A percentile compares a stretch with the other conserved stretches of the same genome.
These are phyloP conservation scores for Discostella pseudostelligera DNA, from an alignment of 108 stramenopile species.

Conservation along the genomic window DNA sequence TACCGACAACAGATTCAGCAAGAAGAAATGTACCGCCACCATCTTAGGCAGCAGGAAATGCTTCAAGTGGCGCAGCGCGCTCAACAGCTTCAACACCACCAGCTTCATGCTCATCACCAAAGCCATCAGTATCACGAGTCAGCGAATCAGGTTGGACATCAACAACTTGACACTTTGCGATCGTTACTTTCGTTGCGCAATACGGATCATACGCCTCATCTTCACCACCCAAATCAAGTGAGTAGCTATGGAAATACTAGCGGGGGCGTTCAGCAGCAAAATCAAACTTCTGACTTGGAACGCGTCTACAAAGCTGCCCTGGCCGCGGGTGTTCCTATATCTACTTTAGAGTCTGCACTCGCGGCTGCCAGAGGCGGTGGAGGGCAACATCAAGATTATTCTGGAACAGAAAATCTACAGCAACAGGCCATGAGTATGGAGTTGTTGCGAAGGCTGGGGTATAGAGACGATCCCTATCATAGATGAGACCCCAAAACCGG, in stretches of 20 bases:
- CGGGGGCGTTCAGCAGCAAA: conserved; percentile 7
- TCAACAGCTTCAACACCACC: conserved; percentile 27
- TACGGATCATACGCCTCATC: conserved; percentile 10
- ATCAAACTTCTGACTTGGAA: conserved; percentile 26
- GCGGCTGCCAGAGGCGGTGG: conserved; percentile 9
- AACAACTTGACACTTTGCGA: conserved; percentile 29
- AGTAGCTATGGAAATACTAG: conserved; percentile 7
- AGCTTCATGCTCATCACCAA: conserved; percentile 16
- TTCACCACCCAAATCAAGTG: conserved; percentile 4
- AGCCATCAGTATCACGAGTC: background rate
- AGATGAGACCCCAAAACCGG: conserved; percentile 5
- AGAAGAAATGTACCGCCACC: conserved; percentile 22
- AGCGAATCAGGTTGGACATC: background rate
- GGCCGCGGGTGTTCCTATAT: conserved; percentile 23
- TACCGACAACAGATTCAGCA: conserved; percentile 19
- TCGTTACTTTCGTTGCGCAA: conserved; percentile 24
- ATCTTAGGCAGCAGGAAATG: conserved; percentile 29
- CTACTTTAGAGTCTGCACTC: conserved; percentile 27
- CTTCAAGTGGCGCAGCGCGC: conserved; percentile 25
- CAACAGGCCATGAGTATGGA: conserved; percentile 18
- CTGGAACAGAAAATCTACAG: conserved; percentile 12
- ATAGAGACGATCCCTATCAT: conserved; percentile 25
- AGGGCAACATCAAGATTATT: conserved; percentile 8
- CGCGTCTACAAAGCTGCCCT: conserved; percentile 29
- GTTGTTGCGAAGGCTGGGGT: conserved; percentile 23